Evolutionary conservation across 352 stramenopile genomes (phyloP), one percentile per base, ranked within the genome.

Genomic region (Globisporangium solare): DNA sequence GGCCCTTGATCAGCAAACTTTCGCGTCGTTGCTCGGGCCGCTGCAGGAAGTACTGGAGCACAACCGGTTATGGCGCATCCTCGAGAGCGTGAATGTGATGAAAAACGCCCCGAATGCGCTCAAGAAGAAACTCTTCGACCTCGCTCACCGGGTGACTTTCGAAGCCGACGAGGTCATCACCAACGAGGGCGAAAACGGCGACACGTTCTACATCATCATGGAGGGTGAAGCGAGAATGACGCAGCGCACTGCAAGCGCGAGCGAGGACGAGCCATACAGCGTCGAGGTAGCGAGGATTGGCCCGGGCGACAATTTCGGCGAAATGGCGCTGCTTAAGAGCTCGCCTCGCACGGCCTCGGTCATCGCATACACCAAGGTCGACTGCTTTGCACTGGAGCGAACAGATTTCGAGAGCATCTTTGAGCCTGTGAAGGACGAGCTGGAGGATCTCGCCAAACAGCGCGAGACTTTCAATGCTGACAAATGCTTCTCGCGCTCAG

Each of bases 1-100:
- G 54, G 86, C 77, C 15, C 71, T 99, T 22, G 88, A 95, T 52
- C 83, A 93, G 53, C 76, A 96, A 54, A 95, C 94, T 8, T 98
- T 99, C 68, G 78, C 89, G 40, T 77, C 79, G 20, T 77, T 97
- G 45, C 64, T 98, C 27, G 94, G 94, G 18, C 82, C 94, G 31
- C 68, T 98, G 15, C 70, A 96, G 32, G 72, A 83, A 42, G 63
- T 98, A 31, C 71, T 98, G 14, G 70, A 95, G 41, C 69, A 89
- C 48, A 85, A 81, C 21, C 55, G 69, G 11, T 65, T 83, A 54
- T 68, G 92, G 20, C 71, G 72, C 11, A 67, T 73, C 21, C 54
- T 88, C 2, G 64, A 86, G 43, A 80, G 71, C 54, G 73, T 86
- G n/a, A 45, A 74, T 11, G 54, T 87, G 7, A 67, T 89, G 18